Evolutionary conservation across 495 filamentous ascomycete species (phyloP).

Genomic region (Trypethelium eluteriae): DNA sequence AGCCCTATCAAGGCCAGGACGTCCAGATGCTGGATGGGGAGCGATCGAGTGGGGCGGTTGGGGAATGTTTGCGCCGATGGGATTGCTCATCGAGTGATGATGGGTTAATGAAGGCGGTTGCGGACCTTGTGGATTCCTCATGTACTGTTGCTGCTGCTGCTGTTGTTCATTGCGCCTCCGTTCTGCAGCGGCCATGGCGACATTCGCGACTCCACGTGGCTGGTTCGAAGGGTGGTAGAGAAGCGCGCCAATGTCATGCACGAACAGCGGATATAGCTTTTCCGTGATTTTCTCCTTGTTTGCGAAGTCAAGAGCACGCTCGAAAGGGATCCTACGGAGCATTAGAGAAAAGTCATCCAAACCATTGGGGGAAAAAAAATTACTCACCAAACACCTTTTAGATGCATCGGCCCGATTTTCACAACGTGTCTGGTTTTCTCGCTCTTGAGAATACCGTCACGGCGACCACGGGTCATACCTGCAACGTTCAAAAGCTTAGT

Average conservation of each 20-base stretch:
- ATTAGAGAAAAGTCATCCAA: slow-evolving; percentile 22
- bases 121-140: slow-evolving; percentile 44
- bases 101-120: slow-evolving; percentile 62
- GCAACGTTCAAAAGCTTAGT: slow-evolving; percentile 96
- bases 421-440: slow-evolving; percentile 95
- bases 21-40: slow-evolving; percentile 59
- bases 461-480: slow-evolving; percentile 91
- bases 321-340: slow-evolving; percentile 81
- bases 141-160: slow-evolving; percentile 38
- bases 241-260: slow-evolving; percentile 91
- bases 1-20: slow-evolving; percentile 70
- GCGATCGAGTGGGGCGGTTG: slow-evolving; percentile 63
- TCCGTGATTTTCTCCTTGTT: slow-evolving; percentile 99
- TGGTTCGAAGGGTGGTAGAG: slow-evolving; percentile 92
- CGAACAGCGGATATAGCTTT: slow-evolving; percentile 87
- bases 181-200: slow-evolving; percentile 80
- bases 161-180: slow-evolving; percentile 54
- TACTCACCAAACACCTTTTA: slow-evolving; percentile 95
- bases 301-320: slow-evolving; percentile 90
- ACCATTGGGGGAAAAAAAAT: slow-evolving; percentile 13
- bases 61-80: slow-evolving; percentile 55
- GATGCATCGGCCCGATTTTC: slow-evolving; percentile 97
- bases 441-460: slow-evolving; percentile 96
- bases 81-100: slow-evolving; percentile 67
- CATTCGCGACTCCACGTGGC: slow-evolving; percentile 50